Evolutionary conservation across 208 protist species (phyloP).

Genomic region (Trypanosoma lewisi): DNA sequence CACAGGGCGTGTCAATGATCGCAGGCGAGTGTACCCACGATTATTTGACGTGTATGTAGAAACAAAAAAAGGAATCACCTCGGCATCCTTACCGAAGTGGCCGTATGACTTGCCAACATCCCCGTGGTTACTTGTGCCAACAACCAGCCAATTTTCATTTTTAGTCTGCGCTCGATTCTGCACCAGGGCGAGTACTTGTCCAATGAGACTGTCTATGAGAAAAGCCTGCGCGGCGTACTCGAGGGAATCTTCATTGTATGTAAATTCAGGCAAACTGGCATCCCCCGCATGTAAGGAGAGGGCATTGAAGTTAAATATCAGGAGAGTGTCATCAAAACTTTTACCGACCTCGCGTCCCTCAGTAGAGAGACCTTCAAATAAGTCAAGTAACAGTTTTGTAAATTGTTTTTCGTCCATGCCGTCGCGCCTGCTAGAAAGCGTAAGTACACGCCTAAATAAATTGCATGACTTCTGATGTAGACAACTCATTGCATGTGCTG

Average conservation of each 20-base stretch:
- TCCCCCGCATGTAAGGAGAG: conserved; percentile 56
- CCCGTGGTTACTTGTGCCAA: conserved; percentile 67
- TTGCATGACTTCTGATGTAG: conserved; percentile 57
- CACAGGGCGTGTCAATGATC: conserved; percentile 37
- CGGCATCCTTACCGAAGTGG: conserved; percentile 22
- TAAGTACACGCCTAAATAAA: conserved; percentile 32
- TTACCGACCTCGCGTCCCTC: conserved; percentile 29
- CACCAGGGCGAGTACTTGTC: conserved; percentile 62
- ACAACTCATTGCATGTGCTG: conserved; percentile 42
- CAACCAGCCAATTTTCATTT: conserved; percentile 81
- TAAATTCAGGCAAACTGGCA: conserved; percentile 41
- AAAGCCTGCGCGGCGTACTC: conserved; percentile 66
- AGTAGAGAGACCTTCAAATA: conserved; percentile 50
- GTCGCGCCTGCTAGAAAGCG: conserved; percentile 33
- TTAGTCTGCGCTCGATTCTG: conserved; percentile 42
- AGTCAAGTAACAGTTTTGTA: conserved; percentile 31
- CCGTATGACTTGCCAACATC: conserved; percentile 49
- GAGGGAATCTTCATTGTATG: conserved; percentile 42
- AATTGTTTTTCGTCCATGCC: conserved; percentile 45
- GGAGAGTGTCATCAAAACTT: conserved; percentile 45
- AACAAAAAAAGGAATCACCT: conserved; percentile 62
- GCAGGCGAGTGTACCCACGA: conserved; percentile 38
- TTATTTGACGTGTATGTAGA: conserved; percentile 50
- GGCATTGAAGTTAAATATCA: conserved; percentile 71
- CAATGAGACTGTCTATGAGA: conserved; percentile 64